Evolutionary conservation across 768 basidiomycete genomes (phyloP), one percentile per base, ranked within the genome.

Genomic region (Mycena maculata): DNA sequence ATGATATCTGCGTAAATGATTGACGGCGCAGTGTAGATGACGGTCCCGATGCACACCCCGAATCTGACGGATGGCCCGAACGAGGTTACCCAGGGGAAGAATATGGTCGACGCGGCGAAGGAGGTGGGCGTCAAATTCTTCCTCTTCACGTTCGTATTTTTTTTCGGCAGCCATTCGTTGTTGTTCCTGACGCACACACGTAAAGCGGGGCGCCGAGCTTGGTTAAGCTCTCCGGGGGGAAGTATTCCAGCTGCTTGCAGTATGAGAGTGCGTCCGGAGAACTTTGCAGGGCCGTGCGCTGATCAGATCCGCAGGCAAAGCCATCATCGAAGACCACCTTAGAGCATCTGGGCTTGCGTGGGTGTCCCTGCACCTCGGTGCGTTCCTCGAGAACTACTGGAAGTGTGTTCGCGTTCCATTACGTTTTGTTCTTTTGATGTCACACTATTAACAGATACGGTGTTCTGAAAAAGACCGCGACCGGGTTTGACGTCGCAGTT

Each of bases 51-150:
- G 3, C 31, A n/a, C n/a, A n/a, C 42, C 39, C 38, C 31, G 11
- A 27, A 30, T 15, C 6, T 13, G 33, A 6, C 33, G 33, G 48
- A 58, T 22, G 63, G 41, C 9, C 60, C 50, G 18, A 60, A 52
- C 44, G 73, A 74, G 42, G 12, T 67, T 12, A 30, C 23, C 10
- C 71, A 72, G 31, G 76, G 76, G 2, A 72, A 71, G 25, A 62
- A 66, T 18, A 64, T 76, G 11, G 72, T 75, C n/a, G 76, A 76
- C 49, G 75, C 73, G 0, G 73, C 73, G 6, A 76, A 76, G 54
- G 70, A 69, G n/a, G 70, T 50, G 2, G 16, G 13, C 39, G 16
- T 39, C 30, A 63, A 63, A 47, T 55, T 63, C 31, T 55, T 63
- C 42, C 22, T 63, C 31, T 55, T 25, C 23, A 55, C 8, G 61